Conservation (phyloP, 257 asterid species). For the Solanum piurae region DNA sequence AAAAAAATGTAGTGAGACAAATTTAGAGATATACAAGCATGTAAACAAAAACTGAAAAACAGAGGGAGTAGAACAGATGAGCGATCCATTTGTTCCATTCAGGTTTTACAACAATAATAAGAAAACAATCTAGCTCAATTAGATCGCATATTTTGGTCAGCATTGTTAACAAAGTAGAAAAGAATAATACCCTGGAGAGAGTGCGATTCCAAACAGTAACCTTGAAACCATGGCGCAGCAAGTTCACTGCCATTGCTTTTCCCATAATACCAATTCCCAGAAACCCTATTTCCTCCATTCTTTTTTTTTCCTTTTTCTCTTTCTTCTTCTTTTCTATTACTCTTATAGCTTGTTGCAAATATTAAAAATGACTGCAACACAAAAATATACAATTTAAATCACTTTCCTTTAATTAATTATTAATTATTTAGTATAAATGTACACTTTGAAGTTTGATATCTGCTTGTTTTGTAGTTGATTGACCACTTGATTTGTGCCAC, state of each 20-base stretch:
- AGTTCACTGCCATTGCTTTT: constrained; percentile 89
- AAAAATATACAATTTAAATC: background rate
- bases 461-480: background rate
- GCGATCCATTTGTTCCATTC: background rate
- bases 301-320: background rate
- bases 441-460: background rate
- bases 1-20: background rate
- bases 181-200: constrained; percentile 51
- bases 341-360: background rate
- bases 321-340: background rate
- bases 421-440: background rate
- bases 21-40: background rate
- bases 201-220: constrained; percentile 98
- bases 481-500: constrained; percentile 8
- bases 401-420: background rate
- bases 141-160: background rate
- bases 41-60: background rate
- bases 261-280: constrained; percentile 97
- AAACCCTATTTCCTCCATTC: constrained; percentile 87
- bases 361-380: background rate
- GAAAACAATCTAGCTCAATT: background rate
- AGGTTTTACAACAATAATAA: background rate
- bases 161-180: background rate
- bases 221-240: constrained; percentile 88
- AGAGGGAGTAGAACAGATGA: background rate